Percentiles rank a stretch among this genome's conserved stretches.
Evolutionary conservation across 768 basidiomycete genomes (phyloP).

Genomic region (Pulveroboletus sp.): DNA sequence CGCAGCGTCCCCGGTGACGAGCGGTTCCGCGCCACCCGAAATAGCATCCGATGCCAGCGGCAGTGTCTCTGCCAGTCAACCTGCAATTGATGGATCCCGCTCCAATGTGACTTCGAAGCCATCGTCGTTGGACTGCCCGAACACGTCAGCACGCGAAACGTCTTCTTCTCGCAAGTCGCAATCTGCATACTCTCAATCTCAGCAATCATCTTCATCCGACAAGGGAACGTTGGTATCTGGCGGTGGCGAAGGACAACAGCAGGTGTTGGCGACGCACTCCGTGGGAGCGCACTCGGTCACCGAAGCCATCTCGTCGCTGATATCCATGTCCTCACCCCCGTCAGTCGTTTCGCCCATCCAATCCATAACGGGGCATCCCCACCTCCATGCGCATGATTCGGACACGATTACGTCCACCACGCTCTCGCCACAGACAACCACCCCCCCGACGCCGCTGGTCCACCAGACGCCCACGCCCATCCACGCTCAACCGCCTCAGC

Average conservation of each 20-base stretch:
- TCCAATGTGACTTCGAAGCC: background rate
- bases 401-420: background rate
- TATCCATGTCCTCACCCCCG: conserved; percentile 5
- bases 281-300: conserved; percentile 9
- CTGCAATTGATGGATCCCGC: background rate
- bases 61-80: conserved; percentile 6
- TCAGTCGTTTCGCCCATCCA: conserved; percentile 1
- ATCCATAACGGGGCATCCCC: conserved; percentile 1
- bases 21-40: background rate
- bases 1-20: conserved; percentile 20
- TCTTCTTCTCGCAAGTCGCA: background rate
- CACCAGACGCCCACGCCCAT: conserved; percentile 3
- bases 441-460: background rate
- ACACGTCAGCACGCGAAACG: background rate
- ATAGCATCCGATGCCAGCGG: background rate
- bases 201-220: background rate
- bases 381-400: conserved; percentile 1
- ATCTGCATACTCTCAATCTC: background rate
- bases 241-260: background rate
- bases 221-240: background rate
- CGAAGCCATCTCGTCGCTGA: conserved; percentile 24
- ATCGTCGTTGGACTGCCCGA: no score
- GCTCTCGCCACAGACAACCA: conserved; percentile 8
- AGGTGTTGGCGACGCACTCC: background rate
- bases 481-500: conserved; percentile 5